Evolutionary conservation across 2,329 filamentous ascomycete genomes (phyloP).

Genomic region (Talaromyces sp.): DNA sequence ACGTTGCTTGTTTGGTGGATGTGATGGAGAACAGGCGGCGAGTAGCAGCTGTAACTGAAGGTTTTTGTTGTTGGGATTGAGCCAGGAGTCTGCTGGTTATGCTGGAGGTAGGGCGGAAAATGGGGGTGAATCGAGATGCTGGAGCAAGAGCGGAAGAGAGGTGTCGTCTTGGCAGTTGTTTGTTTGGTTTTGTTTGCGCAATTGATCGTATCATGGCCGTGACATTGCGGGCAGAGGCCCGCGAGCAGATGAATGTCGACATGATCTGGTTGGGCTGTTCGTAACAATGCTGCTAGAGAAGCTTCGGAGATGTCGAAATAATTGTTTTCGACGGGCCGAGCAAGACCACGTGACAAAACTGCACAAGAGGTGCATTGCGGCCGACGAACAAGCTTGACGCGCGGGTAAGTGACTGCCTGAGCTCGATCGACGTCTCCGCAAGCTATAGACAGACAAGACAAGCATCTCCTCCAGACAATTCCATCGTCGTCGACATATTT

Average conservation of each 20-base stretch:
- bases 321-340: neutral
- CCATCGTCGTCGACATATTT: neutral
- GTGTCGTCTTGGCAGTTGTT: neutral
- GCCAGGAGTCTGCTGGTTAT: conserved; percentile 23
- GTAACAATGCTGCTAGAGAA: neutral
- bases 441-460: neutral
- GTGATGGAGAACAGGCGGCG: conserved; percentile 13
- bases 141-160: neutral
- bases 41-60: neutral
- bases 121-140: neutral
- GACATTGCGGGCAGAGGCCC: conserved; percentile 4
- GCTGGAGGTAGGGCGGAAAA: neutral
- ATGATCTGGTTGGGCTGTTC: conserved; percentile 1
- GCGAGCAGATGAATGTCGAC: conserved; percentile 6
- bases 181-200: conserved; percentile 1
- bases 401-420: neutral
- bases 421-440: neutral
- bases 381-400: neutral
- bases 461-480: neutral
- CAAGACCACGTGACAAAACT: neutral
- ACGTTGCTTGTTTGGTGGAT: conserved; percentile 52
- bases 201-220: conserved; percentile 1
- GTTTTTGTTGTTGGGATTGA: conserved; percentile 25
- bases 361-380: neutral
- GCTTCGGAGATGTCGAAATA: neutral